Base-by-base conservation (phyloP, 345 rosid genomes). In the Eucalyptus caleyi region DNA sequence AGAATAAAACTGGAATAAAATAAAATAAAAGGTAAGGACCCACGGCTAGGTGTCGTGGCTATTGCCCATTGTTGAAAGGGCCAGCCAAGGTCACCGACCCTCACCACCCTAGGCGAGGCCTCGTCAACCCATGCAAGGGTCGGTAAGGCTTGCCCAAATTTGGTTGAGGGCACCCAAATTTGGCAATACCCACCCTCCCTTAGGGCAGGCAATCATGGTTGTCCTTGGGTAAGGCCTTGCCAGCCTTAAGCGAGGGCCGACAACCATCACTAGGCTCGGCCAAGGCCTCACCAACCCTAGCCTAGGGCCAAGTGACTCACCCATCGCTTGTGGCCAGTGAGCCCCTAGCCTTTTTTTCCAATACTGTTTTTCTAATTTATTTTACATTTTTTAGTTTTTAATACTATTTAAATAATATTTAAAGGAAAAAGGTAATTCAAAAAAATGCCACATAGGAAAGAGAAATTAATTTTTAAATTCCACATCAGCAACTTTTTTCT, bases 111-210 rank as follows among this genome's bases (percentile, higher is more conserved):
- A 1, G 9, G 16, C 3, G 5, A 30, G 72, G 37, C n/a, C 37
- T 65, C 3, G 2, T 23, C 27, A 23, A 1, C 6, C 60, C 26
- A 23, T 21, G 60, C 60, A 54, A 54, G 60, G 60, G 27, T 21
- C 5, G 2, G 1, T 1, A 23, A 54, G 11, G 26, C 26, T 54
- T 54, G 26, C 26, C 60, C 27, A 54, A 23, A 54, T 9, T 54
- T 2, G 26, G 60, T 54, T 54, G 1, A 54, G 26, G 2, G 26
- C 11, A 9, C 60, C 26, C 5, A 54, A 21, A 54, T 54, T 24
- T 0, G 6, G 3, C 3, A 3, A 54, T 54, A 24, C 5, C 4
- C 0, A 14, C 37, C 37, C 18, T 27, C 5, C 9, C 37, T 5
- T 30, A 4, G 3, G 72, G 34, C 1, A 4, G 0, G 5, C 8